Evolutionary conservation across 345 rosid genomes (phyloP), one percentile per base, ranked within the genome.

Genomic region (Hevea brasiliensis): DNA sequence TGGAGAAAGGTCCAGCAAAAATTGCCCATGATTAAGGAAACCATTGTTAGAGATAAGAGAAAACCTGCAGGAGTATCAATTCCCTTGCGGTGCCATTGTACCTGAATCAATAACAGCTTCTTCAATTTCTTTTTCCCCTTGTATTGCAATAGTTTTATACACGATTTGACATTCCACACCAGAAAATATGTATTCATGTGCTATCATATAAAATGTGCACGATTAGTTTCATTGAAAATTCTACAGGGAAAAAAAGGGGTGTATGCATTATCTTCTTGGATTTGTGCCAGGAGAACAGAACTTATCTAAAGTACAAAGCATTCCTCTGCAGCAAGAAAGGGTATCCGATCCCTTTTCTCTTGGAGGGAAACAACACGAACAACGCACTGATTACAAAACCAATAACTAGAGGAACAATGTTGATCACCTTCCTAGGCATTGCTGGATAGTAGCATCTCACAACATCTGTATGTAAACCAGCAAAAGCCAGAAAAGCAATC

Each of bases 1-100:
- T 95, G 98, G 98, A 86, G 74, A 76, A 92, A 89, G 87, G 91
- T 92, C 64, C 77, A 81, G 56, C 86, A 95, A 56, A 95, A 95
- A 56, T 75, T 95, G 67, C 90, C 99, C 1, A 53, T 81, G 81
- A 87, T 92, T 32, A 85, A 85, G 80, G 97, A 95, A 81, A 93
- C 91, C 26, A 87, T 89, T 44, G 67, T 82, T 57, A 82, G 94
- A 65, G 93, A 87, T 57, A 89, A 67, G 75, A 87, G 99, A 84
- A 92, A 87, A 81, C 90, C 92, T 23, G 75, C 78, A 1, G 97
- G 94, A 59, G 85, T 82, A 21, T 83, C 88, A 14, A 61, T 89
- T 72, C 96, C 97, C 63, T 76, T 81, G 51, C 93, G 96, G 13
- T 95, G 99, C 74, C 97, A 91, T 42, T 94, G 98, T 83, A 84